Evolutionary conservation across 2,329 filamentous ascomycete genomes (phyloP).

Genomic region (Aspergillus fructus): DNA sequence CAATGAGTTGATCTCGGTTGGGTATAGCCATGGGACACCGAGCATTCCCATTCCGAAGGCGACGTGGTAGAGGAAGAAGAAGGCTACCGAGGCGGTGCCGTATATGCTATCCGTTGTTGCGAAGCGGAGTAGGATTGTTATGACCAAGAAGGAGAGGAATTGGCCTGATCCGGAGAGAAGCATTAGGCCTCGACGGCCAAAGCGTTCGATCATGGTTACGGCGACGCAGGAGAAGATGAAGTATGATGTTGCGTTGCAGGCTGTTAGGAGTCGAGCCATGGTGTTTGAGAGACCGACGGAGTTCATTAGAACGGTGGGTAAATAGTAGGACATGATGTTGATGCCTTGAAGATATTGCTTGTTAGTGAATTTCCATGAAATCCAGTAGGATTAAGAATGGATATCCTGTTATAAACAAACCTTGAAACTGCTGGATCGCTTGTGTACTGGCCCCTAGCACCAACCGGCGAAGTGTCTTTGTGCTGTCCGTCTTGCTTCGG

Average conservation of each 20-base stretch:
- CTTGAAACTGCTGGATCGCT: constrained; percentile 50
- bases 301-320: constrained; percentile 60
- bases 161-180: constrained; percentile 54
- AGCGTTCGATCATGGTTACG: constrained; percentile 50
- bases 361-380: not conserved
- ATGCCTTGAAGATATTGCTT: constrained; percentile 26
- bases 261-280: constrained; percentile 56
- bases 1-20: constrained; percentile 49
- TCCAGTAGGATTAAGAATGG: not conserved
- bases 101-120: constrained; percentile 18
- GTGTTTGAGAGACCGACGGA: constrained; percentile 55
- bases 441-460: constrained; percentile 56
- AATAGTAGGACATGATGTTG: constrained; percentile 47
- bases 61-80: constrained; percentile 55
- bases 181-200: constrained; percentile 58
- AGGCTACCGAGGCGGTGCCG: constrained; percentile 43
- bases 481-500: constrained; percentile 38
- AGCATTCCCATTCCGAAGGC: constrained; percentile 50
- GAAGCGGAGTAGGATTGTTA: constrained; percentile 51
- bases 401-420: not conserved
- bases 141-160: constrained; percentile 52
- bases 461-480: constrained; percentile 51
- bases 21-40: constrained; percentile 41
- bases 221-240: constrained; percentile 49
- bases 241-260: constrained; percentile 53